These are phyloP conservation scores for Carex littledalei DNA, from an alignment of 176 grass and related monocot species.

Conservation along the genomic window DNA sequence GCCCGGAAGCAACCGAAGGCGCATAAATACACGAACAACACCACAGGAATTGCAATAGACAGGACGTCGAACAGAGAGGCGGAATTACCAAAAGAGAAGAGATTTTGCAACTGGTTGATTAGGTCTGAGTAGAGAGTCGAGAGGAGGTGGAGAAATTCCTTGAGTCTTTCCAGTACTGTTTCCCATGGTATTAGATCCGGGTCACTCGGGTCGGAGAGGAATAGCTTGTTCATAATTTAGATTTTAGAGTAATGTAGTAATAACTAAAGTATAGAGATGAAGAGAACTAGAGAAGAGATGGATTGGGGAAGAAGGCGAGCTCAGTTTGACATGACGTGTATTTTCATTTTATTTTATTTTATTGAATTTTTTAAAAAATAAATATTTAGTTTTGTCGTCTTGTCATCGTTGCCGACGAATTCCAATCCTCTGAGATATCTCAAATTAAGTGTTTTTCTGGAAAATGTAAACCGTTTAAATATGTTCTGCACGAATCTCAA, in stretches of 20 bases:
- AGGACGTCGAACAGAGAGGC: background rate
- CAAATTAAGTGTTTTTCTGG: too few species aligned
- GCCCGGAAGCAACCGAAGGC: conserved; percentile 1
- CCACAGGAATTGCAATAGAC: background rate
- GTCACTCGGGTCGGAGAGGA: conserved; percentile 6
- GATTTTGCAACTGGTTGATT: background rate
- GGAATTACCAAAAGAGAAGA: background rate
- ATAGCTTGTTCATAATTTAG: background rate
- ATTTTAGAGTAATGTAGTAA: background rate
- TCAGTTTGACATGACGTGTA: too few species aligned
- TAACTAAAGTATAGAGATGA: background rate
- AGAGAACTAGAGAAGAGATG: background rate
- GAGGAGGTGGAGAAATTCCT: conserved; percentile 11
- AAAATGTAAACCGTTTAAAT: too few species aligned
- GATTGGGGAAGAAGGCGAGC: background rate
- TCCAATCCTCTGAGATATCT: too few species aligned
- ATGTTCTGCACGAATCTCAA: too few species aligned
- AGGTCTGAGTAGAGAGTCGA: conserved; percentile 11
- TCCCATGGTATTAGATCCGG: conserved; percentile 19
- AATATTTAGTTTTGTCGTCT: background rate
- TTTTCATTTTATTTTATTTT: background rate
- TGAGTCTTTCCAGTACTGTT: background rate
- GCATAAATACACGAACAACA: background rate
- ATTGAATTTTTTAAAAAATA: background rate
- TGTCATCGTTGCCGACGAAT: background rate